Evolutionary conservation across 257 asterid genomes (phyloP), one percentile per base, ranked within the genome.

Genomic region (Solanum tarapatanum): DNA sequence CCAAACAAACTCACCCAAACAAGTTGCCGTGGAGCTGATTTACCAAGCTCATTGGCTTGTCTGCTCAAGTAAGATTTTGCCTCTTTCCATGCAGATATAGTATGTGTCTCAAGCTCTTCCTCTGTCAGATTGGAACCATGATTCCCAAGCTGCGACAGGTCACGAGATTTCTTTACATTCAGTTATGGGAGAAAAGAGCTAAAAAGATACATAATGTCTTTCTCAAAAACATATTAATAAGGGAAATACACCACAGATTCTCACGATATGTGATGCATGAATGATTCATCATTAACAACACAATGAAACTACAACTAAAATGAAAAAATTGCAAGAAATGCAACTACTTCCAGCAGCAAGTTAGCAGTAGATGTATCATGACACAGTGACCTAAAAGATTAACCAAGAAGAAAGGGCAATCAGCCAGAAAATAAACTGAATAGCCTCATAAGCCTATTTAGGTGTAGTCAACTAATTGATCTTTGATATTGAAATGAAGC

Each of bases 101-200:
- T 95, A 90, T 95, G 98, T 66, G 98, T 95, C 89, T 93, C 98
- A 80, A 95, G 98, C 90, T 95, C 98, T 90, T 94, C 98, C 90
- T 95, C 98, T 1, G 98, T 94, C 88, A 95, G 90, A 92, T 94
- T 94, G 86, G 98, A 94, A 70, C 96, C 95, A 91, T 94, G 94
- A 87, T 90, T 89, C 45, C 98, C 96, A 87, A 95, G 98, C 98
- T 95, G 93, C 89, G 45, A 69, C 60, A 83, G 36, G 62, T 37
- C 60, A 43, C 12, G 16, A 11, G 39, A 10, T 83, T 82, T 8
- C 14, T 30, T 32, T 12, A 80, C 19, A 87, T 26, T 41, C 58
- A 37, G 30, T 68, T 28, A 45, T 51, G 7, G 24, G 69, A 82
- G 43, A 33, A 82, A 48, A 28, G 30, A 82, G 69, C 51, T 28